Conservation (phyloP, 1,284 basidiomycete species). For the Ceratobasidium sp. region DNA sequence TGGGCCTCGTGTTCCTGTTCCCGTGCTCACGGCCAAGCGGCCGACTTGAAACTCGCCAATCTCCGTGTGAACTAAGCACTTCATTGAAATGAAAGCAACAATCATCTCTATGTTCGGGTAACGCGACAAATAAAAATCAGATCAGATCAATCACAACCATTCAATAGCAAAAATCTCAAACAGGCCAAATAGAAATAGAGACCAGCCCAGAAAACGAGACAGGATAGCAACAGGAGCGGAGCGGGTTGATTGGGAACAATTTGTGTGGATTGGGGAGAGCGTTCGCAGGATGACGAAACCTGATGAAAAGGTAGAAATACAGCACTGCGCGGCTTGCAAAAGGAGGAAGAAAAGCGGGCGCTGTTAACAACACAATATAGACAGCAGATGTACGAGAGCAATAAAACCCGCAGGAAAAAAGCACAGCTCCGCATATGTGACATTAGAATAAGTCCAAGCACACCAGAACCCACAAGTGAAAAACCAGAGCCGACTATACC, state of each 20-base stretch:
- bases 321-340: conserved; percentile 11
- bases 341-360: not conserved
- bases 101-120: not conserved
- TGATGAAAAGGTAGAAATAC: conserved; percentile 33
- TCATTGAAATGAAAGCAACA: not conserved
- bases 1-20: too few species aligned
- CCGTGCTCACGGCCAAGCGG: too few species aligned
- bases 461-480: not conserved
- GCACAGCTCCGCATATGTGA: conserved; percentile 12
- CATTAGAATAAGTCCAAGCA: not conserved
- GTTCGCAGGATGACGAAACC: conserved; percentile 4
- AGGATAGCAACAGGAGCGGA: conserved; percentile 25
- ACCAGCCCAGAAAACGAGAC: conserved; percentile 15
- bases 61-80: not conserved
- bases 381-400: conserved; percentile 14
- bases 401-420: conserved; percentile 22
- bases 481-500: not conserved
- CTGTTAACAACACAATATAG: conserved; percentile 10
- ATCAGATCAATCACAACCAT: conserved; percentile 16
- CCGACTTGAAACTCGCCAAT: too few species aligned
- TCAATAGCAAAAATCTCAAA: not conserved
- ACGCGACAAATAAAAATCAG: not conserved
- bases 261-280: conserved; percentile 4
- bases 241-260: conserved; percentile 4
- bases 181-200: not conserved